phyloP scores from a whole-genome alignment of 768 basidiomycete species.

The Agaricus blazei region DNA sequence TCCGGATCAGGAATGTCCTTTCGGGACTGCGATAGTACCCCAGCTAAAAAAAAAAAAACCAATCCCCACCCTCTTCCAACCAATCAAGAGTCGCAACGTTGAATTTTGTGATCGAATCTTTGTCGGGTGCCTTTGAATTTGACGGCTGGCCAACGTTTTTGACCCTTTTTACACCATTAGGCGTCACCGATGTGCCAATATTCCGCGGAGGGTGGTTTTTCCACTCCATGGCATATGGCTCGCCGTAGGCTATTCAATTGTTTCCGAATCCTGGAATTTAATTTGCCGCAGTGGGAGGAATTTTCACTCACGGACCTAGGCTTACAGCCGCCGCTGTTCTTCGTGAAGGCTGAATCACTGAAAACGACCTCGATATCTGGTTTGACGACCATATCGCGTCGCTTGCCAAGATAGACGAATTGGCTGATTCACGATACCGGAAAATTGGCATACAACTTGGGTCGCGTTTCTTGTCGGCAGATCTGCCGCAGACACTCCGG shows the following conservation, averaged over 20 bases:
- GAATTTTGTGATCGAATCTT: conserved; percentile 53
- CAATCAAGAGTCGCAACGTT: conserved; percentile 47
- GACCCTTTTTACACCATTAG: conserved; percentile 14
- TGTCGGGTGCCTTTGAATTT: conserved; percentile 25
- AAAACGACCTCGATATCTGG: conserved; percentile 64
- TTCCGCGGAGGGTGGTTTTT: conserved; percentile 46
- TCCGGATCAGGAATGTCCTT: conserved; percentile 37
- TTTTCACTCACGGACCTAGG: conserved; percentile 49
- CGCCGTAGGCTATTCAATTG: conserved; percentile 43
- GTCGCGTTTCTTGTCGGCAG: conserved; percentile 51
- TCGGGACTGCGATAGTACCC: conserved; percentile 38
- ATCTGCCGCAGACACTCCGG: conserved; percentile 24
- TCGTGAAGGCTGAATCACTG: conserved; percentile 60
- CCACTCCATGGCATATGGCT: conserved; percentile 53
- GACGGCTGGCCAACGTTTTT: not conserved
- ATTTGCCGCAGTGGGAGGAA: conserved; percentile 39
- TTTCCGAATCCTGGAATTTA: conserved; percentile 9
- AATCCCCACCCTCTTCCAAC: conserved; percentile 41
- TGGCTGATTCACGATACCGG: conserved; percentile 67
- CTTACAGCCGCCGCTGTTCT: conserved; percentile 59
- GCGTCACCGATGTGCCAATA: conserved; percentile 59
- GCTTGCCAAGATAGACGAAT: conserved; percentile 49
- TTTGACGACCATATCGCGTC: conserved; percentile 45
- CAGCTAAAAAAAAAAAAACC: conserved; percentile 35
- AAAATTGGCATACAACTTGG: conserved; percentile 72